Base-by-base conservation (phyloP, 2,329 filamentous ascomycete species). In the Saccharata proteae region DNA sequence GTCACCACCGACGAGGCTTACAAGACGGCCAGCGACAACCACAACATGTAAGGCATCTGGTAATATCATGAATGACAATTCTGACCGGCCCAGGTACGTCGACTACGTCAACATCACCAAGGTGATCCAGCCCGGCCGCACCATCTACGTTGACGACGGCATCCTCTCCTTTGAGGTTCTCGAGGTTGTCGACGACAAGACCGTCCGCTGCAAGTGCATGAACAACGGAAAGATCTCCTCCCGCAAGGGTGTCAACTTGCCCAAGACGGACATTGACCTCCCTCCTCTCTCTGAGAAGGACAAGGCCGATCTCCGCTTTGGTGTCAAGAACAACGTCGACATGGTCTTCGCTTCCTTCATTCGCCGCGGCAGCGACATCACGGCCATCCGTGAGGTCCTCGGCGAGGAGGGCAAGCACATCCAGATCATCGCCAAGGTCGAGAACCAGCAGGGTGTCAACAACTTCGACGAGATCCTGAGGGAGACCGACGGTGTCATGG, bases 71-170 rank as follows among this genome's bases (percentile, higher is more conserved):
- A 30, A 19, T 16, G 29, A 18, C 26, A 6, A 13, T 11, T 21
- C 4, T 13, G 6, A 10, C 14, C 29, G 14, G 8, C 16, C 27
- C 28, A 88, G 82, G 77, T 94, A 85, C 54, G 80, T 96, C 52
- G 88, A 96, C 69, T 96, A 98, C 73, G 92, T 93, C 77, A 98
- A 98, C 72, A 96, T 98, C 64, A 94, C 88, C 64, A 93, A 92
- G 68, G 90, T 98, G 49, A 96, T 98, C 54, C 63, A 81, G 57
- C 68, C 74, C 38, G 90, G 88, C 53, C 86, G 90, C 51, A 78
- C 80, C 61, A 92, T 98, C 69, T 98, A 93, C 64, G 90, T 98
- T 48, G 90, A 98, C 53, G 90, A 98, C 53, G 90, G 90, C 62
- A 88, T 98, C 45, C 78, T 96, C 48, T 92, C 88, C 16, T 96